Base-by-base conservation (phyloP, 2,329 filamentous ascomycete species). In the Pseudogymnoascus sp. region DNA sequence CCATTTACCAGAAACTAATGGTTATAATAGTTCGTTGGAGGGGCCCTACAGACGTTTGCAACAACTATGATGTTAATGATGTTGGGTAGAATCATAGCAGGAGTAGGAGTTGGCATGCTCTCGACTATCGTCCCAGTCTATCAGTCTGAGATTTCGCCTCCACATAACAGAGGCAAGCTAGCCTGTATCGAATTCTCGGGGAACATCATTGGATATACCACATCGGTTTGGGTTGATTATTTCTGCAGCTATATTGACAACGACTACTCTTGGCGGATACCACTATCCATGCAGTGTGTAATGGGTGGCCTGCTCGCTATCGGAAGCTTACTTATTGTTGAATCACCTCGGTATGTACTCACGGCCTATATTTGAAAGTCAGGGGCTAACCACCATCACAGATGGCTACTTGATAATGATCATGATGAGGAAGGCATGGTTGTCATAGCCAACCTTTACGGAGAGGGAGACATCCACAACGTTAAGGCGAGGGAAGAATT, bases 191-290 rank as follows among this genome's bases (percentile, higher is more conserved):
- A 99, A 75, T 99, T 97, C 72, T 93, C 93, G 0, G 95, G 95
- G 61, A 99, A 99, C 76, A 96, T 99, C 66, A 88, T 91, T 65
- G 95, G 95, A 33, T 99, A 99, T 74, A 89, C 93, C 62, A 92
- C 91, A 61, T 97, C 93, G 69, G 93, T 97, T 21, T 99, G 95
- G 95, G 93, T 97, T 28, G 95, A 99, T 75, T 99, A 97, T 77
- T 93, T 95, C 71, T 97, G 93, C 76, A 95, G 90, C 63, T 97
- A 83, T 73, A 97, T 99, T 72, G 76, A 91, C 65, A 90, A 81
- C 70, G 81, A 97, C 74, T 83, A 88, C 78, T 91, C 95, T 1
- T 99, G 95, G 95, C 89, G 95, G 59, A 70, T 97, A 49, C 95
- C 95, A 1, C 78, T 99, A 60, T 77, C 92, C 52, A 90, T 96